Evolutionary conservation across 345 rosid genomes (phyloP), one percentile per base, ranked within the genome.

Genomic region (Heritiera fomes): DNA sequence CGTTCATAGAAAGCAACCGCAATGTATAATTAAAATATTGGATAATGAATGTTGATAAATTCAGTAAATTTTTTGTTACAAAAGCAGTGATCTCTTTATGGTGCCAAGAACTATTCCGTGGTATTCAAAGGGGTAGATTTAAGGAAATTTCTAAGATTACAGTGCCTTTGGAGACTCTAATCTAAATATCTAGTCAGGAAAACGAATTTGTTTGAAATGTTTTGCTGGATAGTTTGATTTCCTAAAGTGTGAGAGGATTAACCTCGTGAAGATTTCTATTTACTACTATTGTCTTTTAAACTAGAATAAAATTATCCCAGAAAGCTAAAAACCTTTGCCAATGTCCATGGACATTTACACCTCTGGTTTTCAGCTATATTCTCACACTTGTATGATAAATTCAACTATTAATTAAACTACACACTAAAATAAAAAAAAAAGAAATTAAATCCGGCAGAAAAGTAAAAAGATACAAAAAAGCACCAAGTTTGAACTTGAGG

Each of bases 401-500:
- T 60, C 6, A 63, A 20, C 30, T 2, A 20, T 11, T 8, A 18
- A 7, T 55, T 55, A 17, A 2, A 15, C 58, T 3, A 18, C 18
- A 55, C 18, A 1, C 8, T 55, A 55, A 6, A 6, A 55, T 2
- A 58, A 8, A 58, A 58, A 4, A 20, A 20, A 23, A 20, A 20
- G 23, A 58, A 58, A 46, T 23, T 23, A 58, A 15, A 40, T 2
- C 20, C 6, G 14, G 7, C 6, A 8, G 2, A 64, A 28, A 45
- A 9, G 17, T 13, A 28, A 66, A 34, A 34, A 34, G 38, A 34
- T 34, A 34, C 10, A 28, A 43, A 34, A 55, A 4, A 53, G 78
- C 78, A 89, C 97, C 92, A 50, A 93, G 82, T 89, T 79, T 76
- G 84, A 76, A 85, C 87, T 78, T 78, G 80, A 32, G 84, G 85